Conservation (phyloP, 331 rosid species). For the Pyrus hybrid region DNA sequence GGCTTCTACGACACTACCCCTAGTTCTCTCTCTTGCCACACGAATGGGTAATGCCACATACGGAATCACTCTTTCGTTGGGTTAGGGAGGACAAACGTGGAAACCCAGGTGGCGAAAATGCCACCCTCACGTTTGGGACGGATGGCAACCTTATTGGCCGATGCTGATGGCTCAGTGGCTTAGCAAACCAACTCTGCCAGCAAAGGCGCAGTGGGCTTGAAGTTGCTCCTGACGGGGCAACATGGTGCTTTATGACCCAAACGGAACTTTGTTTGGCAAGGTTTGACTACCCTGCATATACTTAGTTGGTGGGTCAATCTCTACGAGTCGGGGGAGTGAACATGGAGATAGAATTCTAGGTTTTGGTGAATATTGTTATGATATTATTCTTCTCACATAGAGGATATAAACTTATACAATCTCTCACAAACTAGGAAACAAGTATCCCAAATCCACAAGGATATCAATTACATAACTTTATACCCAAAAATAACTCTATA, state of each 20-base stretch:
- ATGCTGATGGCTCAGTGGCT: constrained; percentile 32
- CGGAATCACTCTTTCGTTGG: constrained; percentile 38
- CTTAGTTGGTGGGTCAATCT: constrained; percentile 45
- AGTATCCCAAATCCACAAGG: too few relatives aligned
- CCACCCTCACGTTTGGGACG: constrained; percentile 26
- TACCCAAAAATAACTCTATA: too few relatives aligned
- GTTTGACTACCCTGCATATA: constrained; percentile 44
- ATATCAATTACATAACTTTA: too few relatives aligned
- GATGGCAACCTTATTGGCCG: constrained; percentile 47
- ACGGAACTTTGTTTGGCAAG: constrained; percentile 47
- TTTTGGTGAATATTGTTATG: too few relatives aligned
- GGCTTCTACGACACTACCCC: constrained; percentile 56
- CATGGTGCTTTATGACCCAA: constrained; percentile 36
- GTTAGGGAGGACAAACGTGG: constrained; percentile 64
- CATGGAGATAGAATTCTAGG: too few relatives aligned
- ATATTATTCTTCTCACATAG: too few relatives aligned
- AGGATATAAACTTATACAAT: too few relatives aligned
- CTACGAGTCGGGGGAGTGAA: constrained; percentile 14
- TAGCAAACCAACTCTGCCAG: constrained; percentile 54
- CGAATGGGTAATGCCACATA: constrained; percentile 31
- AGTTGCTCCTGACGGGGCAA: constrained; percentile 43
- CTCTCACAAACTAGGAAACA: too few relatives aligned
- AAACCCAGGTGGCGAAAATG: constrained; percentile 43
- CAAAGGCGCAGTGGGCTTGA: constrained; percentile 45
- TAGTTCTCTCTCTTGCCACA: constrained; percentile 43